A percentile compares a stretch with the other conserved stretches of the same genome.
phyloP scores from a whole-genome alignment of 179 eudicot genomes.

The Dionaea muscipula region DNA sequence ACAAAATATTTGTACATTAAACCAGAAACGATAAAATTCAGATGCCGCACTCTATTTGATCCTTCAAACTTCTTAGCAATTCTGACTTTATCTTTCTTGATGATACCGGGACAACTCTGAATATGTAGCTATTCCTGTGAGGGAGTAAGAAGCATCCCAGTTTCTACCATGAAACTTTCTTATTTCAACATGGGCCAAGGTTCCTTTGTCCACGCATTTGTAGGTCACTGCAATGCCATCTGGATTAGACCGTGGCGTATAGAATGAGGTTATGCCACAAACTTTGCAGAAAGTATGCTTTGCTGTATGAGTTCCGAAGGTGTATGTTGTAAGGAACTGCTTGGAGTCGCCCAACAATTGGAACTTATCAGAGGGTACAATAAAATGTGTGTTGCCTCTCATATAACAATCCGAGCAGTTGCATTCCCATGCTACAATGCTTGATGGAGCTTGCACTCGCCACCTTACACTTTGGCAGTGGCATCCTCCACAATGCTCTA shows the following conservation, averaged over 20 bases:
- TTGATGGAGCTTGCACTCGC: constrained; percentile 37
- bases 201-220: constrained; percentile 63
- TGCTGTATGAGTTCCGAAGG: constrained; percentile 73
- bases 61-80: too few relatives aligned
- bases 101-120: neutral
- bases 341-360: constrained; percentile 46
- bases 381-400: constrained; percentile 64
- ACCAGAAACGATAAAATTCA: too few relatives aligned
- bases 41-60: too few relatives aligned
- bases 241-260: constrained; percentile 64
- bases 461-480: constrained; percentile 58
- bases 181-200: constrained; percentile 48
- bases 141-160: constrained; percentile 10
- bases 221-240: constrained; percentile 60
- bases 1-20: too few relatives aligned
- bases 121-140: constrained; percentile 3
- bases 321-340: constrained; percentile 55
- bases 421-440: constrained; percentile 62
- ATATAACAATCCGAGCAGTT: constrained; percentile 63
- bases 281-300: constrained; percentile 71
- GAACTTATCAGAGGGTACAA: constrained; percentile 48
- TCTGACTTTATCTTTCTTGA: neutral
- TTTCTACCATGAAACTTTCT: constrained; percentile 44
- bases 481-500: constrained; percentile 70
- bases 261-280: constrained; percentile 89